A percentile compares a stretch with the other conserved stretches of the same genome.
phyloP scores from a whole-genome alignment of 164 flowering plant genomes.

The Hamamelis virginiana region DNA sequence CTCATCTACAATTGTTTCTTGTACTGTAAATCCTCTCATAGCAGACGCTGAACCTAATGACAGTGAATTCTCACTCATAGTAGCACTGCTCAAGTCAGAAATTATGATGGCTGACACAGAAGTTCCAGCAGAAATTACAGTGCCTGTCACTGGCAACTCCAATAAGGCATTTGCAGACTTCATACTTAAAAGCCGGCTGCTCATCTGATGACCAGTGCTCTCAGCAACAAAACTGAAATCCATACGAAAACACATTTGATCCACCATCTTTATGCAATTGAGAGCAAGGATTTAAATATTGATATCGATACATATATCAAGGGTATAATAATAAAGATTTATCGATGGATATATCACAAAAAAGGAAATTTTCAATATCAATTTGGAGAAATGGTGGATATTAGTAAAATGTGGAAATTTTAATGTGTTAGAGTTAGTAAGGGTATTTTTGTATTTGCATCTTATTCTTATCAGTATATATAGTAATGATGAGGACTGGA shows the following conservation, averaged over 20 bases:
- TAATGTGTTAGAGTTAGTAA: no score
- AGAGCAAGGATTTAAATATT: background rate
- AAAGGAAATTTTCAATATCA: no score
- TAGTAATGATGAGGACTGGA: no score
- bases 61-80: constrained; percentile 15
- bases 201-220: constrained; percentile 88
- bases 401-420: no score
- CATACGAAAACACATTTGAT: constrained; percentile 5
- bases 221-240: constrained; percentile 79
- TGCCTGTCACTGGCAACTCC: constrained; percentile 64
- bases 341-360: no score
- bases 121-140: constrained; percentile 60
- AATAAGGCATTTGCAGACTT: constrained; percentile 84
- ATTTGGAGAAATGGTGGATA: no score
- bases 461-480: no score
- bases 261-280: background rate
- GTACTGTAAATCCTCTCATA: constrained; percentile 11
- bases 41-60: constrained; percentile 13
- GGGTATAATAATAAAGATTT: background rate
- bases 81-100: constrained; percentile 52
- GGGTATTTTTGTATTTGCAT: no score
- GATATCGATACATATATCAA: background rate
- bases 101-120: constrained; percentile 64
- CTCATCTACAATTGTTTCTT: constrained; percentile 16
- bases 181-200: constrained; percentile 91